Conservation (phyloP, 805 yeast genomes). For the Lipomyces spencermartinsiae region DNA sequence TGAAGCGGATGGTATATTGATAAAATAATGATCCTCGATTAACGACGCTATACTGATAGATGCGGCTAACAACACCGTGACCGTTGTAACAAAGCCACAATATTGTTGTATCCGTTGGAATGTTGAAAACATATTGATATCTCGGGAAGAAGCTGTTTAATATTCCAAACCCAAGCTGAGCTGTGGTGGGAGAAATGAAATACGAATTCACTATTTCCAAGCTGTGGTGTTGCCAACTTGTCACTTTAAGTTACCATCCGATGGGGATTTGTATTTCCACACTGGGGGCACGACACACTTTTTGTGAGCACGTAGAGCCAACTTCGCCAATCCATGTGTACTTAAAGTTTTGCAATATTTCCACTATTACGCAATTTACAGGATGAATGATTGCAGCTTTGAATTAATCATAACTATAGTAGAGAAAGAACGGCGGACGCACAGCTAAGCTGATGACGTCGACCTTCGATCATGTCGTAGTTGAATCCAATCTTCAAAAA, state of each 20-base stretch:
- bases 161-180: background rate
- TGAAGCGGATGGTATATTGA: slow-evolving; percentile 43
- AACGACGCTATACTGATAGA: slow-evolving; percentile 41
- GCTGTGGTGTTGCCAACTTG: too few species aligned
- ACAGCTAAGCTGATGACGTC: background rate
- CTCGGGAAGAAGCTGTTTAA: background rate
- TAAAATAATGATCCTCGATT: slow-evolving; percentile 36
- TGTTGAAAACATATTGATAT: slow-evolving; percentile 45
- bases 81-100: slow-evolving; percentile 46
- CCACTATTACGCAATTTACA: too few species aligned
- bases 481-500: background rate
- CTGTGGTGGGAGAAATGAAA: background rate
- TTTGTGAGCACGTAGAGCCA: too few species aligned
- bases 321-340: too few species aligned
- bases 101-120: slow-evolving; percentile 46
- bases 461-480: background rate
- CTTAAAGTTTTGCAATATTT: too few species aligned
- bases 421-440: too few species aligned
- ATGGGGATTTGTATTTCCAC: too few species aligned
- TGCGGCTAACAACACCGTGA: slow-evolving; percentile 42
- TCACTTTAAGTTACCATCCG: too few species aligned
- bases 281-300: too few species aligned
- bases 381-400: too few species aligned
- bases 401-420: too few species aligned
- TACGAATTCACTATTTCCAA: background rate